These are phyloP conservation scores for Cladosporium velox DNA, from an alignment of 2,329 filamentous ascomycete genomes.

Conservation along the genomic window DNA sequence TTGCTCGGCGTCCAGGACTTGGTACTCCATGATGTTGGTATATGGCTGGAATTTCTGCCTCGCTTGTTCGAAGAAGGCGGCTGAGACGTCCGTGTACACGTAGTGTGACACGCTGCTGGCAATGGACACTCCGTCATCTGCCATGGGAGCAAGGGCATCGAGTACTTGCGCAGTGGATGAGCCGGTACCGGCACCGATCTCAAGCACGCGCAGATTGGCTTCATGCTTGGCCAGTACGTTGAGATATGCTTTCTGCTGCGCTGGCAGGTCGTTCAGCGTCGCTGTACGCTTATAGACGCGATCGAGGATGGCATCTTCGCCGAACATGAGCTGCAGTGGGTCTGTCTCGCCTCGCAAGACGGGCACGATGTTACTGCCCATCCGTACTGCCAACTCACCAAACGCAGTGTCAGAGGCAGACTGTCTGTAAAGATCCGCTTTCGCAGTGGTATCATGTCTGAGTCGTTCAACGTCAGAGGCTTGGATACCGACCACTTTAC, in stretches of 20 bases:
- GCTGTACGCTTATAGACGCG: conserved; percentile 16
- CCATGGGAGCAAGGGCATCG: neutral
- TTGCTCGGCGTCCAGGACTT: conserved; percentile 35
- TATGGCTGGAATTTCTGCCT: conserved; percentile 35
- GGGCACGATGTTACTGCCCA: conserved; percentile 20
- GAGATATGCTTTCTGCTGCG: conserved; percentile 9
- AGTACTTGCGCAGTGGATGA: neutral
- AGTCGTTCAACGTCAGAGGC: neutral
- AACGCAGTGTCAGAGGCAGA: conserved; percentile 9
- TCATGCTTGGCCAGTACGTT: conserved; percentile 5
- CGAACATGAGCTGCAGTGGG: conserved; percentile 16
- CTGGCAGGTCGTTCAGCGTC: conserved; percentile 11
- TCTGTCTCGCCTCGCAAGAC: conserved; percentile 17
- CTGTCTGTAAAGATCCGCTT: neutral
- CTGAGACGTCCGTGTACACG: conserved; percentile 50
- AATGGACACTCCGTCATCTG: neutral
- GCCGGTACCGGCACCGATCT: conserved; percentile 24
- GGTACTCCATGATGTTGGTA: conserved; percentile 36
- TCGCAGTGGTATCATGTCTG: neutral
- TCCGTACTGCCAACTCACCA: conserved; percentile 16
- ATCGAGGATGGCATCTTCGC: conserved; percentile 16
- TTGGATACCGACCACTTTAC: conserved; percentile 2
- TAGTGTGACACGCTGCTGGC: conserved; percentile 35
- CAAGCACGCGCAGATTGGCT: conserved; percentile 22
- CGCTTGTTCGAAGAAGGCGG: conserved; percentile 44